Evolutionary conservation across 2,329 filamentous ascomycete genomes (phyloP), one percentile per base, ranked within the genome.

Genomic region (Sporothrix protearum): DNA sequence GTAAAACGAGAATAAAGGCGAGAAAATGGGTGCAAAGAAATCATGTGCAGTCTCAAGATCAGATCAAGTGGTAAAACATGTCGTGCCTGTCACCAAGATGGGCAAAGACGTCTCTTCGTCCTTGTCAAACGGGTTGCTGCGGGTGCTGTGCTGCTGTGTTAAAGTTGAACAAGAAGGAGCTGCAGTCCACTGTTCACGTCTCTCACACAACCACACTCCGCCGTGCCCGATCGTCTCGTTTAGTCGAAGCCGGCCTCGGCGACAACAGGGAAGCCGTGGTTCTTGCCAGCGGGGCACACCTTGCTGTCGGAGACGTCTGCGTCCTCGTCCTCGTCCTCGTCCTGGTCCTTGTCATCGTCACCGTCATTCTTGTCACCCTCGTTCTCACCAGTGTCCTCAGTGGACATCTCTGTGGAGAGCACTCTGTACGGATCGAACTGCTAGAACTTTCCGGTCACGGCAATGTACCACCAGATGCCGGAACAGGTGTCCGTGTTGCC

Each of bases 401-500:
- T 12, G 22, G 49, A 10, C 22, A 36, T 22, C n/a, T 47, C 61
- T 19, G 67, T 33, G 33, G 47, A 59, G 25, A 30, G 61, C 53
- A 51, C 42, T 16, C 14, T 14, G 42, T 16, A 4, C 42, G 42
- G 30, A 5, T 39, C 10, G 25, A 16, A 36, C 28, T n/a, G 36
- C 36, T 61, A 55, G 36, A 28, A 22, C 3, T 28, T 33, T 12
- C 69, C 73, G 12, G 36, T 55, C 8, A 61, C 42, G 16, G 69
- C 59, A n/a, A 68, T 69, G 33, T 70, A 70, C 71, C 73, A 73
- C 5, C 25, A 16, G 8, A 33, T 59, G 47, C 70, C 73, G 3
- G 73, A 74, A 39, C 73, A 74, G 7, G 73, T 74, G 14, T 74
- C 73, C 0, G 73, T 74, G 22, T 74, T 74, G 4, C 73, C 73